A percentile compares a stretch with the other conserved stretches of the same genome.
These are phyloP conservation scores for Bipolaris cookei DNA, from an alignment of 2,329 filamentous ascomycete genomes.

Conservation along the genomic window DNA sequence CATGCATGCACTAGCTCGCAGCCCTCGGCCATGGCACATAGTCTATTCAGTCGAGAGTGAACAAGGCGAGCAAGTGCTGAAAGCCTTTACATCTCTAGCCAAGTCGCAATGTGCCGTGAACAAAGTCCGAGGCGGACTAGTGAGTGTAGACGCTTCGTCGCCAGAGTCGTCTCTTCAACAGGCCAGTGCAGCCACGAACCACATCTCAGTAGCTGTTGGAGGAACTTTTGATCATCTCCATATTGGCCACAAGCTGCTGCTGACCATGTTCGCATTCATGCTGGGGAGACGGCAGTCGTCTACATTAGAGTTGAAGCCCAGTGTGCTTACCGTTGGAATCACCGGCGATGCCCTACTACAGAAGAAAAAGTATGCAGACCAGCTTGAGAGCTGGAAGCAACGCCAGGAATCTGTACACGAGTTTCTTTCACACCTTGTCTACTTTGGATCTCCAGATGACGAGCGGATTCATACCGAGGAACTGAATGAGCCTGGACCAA, in stretches of 20 bases:
- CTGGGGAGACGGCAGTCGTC: conserved; percentile 53
- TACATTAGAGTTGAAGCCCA: conserved; percentile 37
- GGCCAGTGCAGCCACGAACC: conserved; percentile 38
- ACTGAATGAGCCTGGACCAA: conserved; percentile 54
- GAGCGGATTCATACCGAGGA: conserved; percentile 52
- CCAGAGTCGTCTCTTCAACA: conserved; percentile 8
- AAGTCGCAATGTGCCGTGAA: conserved; percentile 37
- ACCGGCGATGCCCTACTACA: conserved; percentile 84
- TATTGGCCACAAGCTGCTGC: conserved; percentile 91
- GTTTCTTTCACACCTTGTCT: conserved; percentile 70
- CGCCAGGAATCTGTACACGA: conserved; percentile 72
- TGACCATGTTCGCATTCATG: conserved; percentile 83
- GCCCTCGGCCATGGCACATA: conserved; percentile 64
- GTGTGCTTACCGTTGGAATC: conserved; percentile 79
- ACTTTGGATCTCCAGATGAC: conserved; percentile 62
- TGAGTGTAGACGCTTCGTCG: conserved; percentile 27
- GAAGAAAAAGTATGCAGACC: conserved; percentile 86
- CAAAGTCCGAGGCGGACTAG: conserved; percentile 46
- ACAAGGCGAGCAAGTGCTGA: conserved; percentile 65
- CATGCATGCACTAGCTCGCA: conserved; percentile 55
- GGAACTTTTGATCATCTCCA: conserved; percentile 98
- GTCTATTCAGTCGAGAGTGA: conserved; percentile 73
- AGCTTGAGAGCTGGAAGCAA: conserved; percentile 79
- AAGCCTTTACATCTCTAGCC: conserved; percentile 50
- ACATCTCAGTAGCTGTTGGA: conserved; percentile 76